Conservation (phyloP, 805 yeast genomes). For the Candida sithepensis region DNA sequence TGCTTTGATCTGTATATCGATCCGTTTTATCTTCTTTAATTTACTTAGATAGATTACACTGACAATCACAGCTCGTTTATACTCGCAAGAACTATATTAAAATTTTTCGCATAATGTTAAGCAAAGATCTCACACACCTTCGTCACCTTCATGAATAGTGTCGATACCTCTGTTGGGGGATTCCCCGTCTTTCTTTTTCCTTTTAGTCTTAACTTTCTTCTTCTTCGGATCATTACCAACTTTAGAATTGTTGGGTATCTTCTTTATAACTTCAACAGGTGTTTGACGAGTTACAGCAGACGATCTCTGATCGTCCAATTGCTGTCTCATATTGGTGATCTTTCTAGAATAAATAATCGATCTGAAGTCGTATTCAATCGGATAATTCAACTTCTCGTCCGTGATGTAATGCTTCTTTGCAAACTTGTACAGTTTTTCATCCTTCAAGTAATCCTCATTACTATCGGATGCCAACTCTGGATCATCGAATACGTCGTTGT, state of each 20-base stretch:
- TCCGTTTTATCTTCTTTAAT: too few species aligned
- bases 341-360: slow-evolving; percentile 16
- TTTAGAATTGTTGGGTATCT: background rate
- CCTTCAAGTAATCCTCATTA: slow-evolving; percentile 30
- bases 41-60: too few species aligned
- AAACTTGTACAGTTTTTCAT: slow-evolving; percentile 32
- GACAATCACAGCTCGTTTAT: too few species aligned
- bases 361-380: slow-evolving; percentile 31
- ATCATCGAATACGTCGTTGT: background rate
- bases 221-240: background rate
- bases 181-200: background rate
- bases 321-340: slow-evolving; percentile 12
- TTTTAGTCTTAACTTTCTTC: background rate
- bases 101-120: too few species aligned
- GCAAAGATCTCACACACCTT: too few species aligned
- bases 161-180: background rate
- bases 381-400: slow-evolving; percentile 38
- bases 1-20: too few species aligned
- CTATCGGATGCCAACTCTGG: background rate
- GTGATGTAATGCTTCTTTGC: slow-evolving; percentile 34
- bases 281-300: background rate
- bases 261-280: too few species aligned
- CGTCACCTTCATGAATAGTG: background rate
- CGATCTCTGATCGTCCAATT: slow-evolving; percentile 3
- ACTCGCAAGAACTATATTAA: too few species aligned